Conservation (phyloP, 805 yeast genomes). For the Kluyveromyces dobzhanskii region DNA sequence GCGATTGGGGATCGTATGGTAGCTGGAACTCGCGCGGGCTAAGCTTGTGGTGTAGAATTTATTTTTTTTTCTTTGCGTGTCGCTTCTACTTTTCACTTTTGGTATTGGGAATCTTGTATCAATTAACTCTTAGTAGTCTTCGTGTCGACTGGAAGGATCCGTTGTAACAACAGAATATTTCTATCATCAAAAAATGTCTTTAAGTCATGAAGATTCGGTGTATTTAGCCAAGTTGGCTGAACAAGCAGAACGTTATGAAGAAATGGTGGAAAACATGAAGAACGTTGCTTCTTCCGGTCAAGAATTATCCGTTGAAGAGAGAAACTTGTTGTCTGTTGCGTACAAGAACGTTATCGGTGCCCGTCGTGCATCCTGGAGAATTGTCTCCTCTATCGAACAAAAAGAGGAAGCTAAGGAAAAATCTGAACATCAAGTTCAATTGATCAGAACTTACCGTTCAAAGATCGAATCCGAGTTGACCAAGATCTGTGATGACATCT, state of each 20-base stretch:
- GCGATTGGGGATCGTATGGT: too few relatives aligned
- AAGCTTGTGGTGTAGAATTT: too few relatives aligned
- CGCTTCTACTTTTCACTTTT: too few relatives aligned
- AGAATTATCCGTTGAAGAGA: slow-evolving; percentile 95
- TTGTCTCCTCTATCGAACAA: slow-evolving; percentile 95
- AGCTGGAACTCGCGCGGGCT: too few relatives aligned
- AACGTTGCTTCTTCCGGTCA: slow-evolving; percentile 93
- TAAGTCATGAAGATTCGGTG: slow-evolving; percentile 95
- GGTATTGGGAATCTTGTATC: too few relatives aligned
- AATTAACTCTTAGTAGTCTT: too few relatives aligned
- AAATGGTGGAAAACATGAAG: slow-evolving; percentile 98
- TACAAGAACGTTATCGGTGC: slow-evolving; percentile 98
- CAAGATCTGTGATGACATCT: slow-evolving; percentile 89
- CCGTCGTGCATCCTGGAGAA: slow-evolving; percentile 99
- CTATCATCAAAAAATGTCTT: slow-evolving; percentile 41
- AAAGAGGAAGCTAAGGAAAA: slow-evolving; percentile 96
- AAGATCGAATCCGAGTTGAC: slow-evolving; percentile 90
- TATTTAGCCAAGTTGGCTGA: slow-evolving; percentile 97
- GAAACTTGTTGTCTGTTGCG: slow-evolving; percentile 94
- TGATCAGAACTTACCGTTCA: slow-evolving; percentile 89
- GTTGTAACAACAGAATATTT: too few relatives aligned
- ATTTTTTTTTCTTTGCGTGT: too few relatives aligned
- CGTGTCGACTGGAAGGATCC: too few relatives aligned
- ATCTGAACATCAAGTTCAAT: slow-evolving; percentile 68
- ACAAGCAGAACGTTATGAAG: slow-evolving; percentile 99